These are phyloP conservation scores for Xanthoceras sorbifolium DNA, from an alignment of 345 rosid genomes.

Conservation along the genomic window DNA sequence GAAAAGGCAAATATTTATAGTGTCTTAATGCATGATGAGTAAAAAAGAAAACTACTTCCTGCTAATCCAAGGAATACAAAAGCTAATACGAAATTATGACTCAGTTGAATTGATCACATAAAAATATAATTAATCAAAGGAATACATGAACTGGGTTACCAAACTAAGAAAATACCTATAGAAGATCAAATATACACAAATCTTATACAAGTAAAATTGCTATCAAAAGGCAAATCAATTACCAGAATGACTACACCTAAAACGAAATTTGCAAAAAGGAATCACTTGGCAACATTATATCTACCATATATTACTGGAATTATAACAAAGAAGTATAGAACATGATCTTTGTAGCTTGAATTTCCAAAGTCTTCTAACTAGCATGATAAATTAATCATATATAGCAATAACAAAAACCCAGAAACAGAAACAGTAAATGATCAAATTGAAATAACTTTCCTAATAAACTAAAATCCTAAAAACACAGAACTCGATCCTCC, in stretches of 20 bases:
- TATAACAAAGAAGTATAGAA: neutral
- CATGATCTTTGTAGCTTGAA: conserved; percentile 14
- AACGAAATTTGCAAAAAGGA: conserved; percentile 10
- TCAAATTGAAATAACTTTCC: neutral
- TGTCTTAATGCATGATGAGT: neutral
- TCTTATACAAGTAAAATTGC: neutral
- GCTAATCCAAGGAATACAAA: neutral
- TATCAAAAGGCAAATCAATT: neutral
- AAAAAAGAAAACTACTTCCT: neutral
- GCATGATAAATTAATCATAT: conserved; percentile 3
- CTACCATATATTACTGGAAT: neutral
- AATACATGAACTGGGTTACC: neutral
- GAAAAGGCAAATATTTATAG: conserved; percentile 6
- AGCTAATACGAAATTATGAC: no score
- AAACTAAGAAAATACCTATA: neutral
- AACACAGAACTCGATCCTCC: neutral
- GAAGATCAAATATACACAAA: neutral
- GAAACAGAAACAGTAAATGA: neutral
- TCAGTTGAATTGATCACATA: no score
- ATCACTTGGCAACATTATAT: neutral
- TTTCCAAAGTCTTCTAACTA: conserved; percentile 9
- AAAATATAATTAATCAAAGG: no score
- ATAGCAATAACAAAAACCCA: neutral
- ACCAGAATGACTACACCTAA: neutral
- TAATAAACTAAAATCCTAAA: neutral